A percentile compares a stretch with the other conserved stretches of the same genome.
phyloP scores from a whole-genome alignment of 2,329 filamentous ascomycete genomes.

The Pseudocercospora musae region DNA sequence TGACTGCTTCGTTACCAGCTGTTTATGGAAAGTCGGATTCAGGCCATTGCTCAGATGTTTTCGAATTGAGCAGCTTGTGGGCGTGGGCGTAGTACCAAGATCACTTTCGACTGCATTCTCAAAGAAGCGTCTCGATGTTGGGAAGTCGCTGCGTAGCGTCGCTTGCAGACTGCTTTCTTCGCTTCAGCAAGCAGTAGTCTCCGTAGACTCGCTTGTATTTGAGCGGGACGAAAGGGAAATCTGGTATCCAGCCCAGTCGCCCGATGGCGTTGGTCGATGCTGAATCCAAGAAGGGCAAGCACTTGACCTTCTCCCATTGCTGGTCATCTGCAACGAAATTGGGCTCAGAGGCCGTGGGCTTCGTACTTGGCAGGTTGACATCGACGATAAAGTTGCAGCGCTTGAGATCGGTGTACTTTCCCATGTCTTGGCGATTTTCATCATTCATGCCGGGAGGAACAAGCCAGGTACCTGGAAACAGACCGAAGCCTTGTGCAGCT shows the following conservation, averaged over 20 bases:
- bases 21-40: neutral
- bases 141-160: conserved; percentile 11
- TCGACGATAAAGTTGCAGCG: conserved; percentile 84
- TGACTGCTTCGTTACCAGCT: neutral
- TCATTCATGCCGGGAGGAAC: conserved; percentile 86
- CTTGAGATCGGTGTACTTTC: conserved; percentile 77
- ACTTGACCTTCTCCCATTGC: conserved; percentile 76
- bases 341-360: conserved; percentile 68
- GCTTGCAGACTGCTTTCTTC: conserved; percentile 38
- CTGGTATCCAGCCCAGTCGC: conserved; percentile 78
- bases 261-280: conserved; percentile 69
- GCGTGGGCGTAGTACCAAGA: neutral
- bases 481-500: conserved; percentile 60
- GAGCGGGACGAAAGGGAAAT: conserved; percentile 65
- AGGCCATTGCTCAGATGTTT: no score
- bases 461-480: conserved; percentile 81
- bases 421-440: conserved; percentile 77
- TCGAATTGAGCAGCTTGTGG: neutral
- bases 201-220: conserved; percentile 76
- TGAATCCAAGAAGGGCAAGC: conserved; percentile 76
- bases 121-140: conserved; percentile 20
- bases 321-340: conserved; percentile 70
- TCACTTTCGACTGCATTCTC: neutral
- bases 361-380: conserved; percentile 66
- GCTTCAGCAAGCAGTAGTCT: conserved; percentile 76